Base-by-base conservation (phyloP, 2,329 filamentous ascomycete species). In the Ophiocordyceps camponoti-saundersi region DNA sequence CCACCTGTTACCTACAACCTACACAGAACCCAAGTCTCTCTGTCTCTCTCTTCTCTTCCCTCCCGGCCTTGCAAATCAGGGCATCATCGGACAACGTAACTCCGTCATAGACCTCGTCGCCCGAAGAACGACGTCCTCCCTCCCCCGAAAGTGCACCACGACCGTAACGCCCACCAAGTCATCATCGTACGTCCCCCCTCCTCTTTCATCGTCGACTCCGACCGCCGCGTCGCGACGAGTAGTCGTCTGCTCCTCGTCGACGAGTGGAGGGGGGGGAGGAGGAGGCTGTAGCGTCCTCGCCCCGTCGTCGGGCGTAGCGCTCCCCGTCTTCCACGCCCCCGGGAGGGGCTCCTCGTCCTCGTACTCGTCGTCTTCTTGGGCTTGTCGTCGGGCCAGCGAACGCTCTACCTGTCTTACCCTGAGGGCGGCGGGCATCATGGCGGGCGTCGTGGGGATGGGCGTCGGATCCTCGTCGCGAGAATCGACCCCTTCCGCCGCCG, bases 101-200 rank as follows among this genome's bases (percentile, higher is more conserved):
- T 72, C 66, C 3, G 70, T 73, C 47, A 70, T 71, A 12, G 30
- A 32, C 30, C 11, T 32, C 30, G 30, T 32, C 15, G 30, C 30
- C 15, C 30, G 30, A 53, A 75, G 68, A 44, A 73, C 65, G 53
- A 75, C 52, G 50, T 75, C 71, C 44, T 73, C 69, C 56, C 64
- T 69, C 42, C 65, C 64, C 52, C 58, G 67, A 53, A 71, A 58
- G 56, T 73, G 72, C 56, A 75, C 60, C 44, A 73, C 66, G 49
- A 73, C 68, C 6, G 70, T 74, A 46, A 74, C 54, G 12, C 70
- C 70, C 48, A 70, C 63, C 29, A 74, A 66, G 16, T 65, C 65
- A 43, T 68, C 51, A 22, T 68, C 63, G 16, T 61, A 26, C 23
- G 23, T 26, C 8, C 23, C 23, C 8, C 13, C 32, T 34, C 32